phyloP scores from a whole-genome alignment of 495 filamentous ascomycete species.

The Elaphomyces granulatus region DNA sequence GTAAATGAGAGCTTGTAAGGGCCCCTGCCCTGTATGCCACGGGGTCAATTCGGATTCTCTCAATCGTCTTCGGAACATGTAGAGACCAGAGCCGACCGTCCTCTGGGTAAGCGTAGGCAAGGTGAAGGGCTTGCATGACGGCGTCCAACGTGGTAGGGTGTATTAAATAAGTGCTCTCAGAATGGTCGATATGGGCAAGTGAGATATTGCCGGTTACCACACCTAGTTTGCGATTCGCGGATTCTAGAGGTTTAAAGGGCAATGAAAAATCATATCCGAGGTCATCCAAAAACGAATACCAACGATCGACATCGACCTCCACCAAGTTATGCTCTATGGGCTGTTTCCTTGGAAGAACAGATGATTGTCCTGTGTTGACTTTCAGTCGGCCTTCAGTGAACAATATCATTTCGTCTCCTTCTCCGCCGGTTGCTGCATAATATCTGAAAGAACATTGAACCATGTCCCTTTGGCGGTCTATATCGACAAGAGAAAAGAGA shows the following conservation, averaged over 20 bases:
- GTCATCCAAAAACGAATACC: constrained; percentile 25
- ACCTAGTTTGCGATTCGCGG: constrained; percentile 13
- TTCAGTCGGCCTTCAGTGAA: not conserved
- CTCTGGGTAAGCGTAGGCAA: constrained; percentile 24
- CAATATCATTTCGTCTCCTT: not conserved
- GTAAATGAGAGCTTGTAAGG: not conserved
- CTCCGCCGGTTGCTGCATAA: not conserved
- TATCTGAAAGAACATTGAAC: not conserved
- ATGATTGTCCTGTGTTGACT: not conserved
- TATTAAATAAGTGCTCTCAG: constrained; percentile 4
- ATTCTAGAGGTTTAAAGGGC: constrained; percentile 15
- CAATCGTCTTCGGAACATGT: constrained; percentile 22
- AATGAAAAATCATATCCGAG: constrained; percentile 21
- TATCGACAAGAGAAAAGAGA: constrained; percentile 24
- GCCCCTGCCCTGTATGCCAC: constrained; percentile 20
- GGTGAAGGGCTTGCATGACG: constrained; percentile 28
- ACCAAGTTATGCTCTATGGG: not conserved
- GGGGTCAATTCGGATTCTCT: constrained; percentile 30
- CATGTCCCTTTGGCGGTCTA: not conserved
- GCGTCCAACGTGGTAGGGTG: constrained; percentile 29
- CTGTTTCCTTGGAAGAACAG: not conserved
- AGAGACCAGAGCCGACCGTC: constrained; percentile 17
- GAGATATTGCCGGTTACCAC: constrained; percentile 11
- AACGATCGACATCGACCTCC: constrained; percentile 14
- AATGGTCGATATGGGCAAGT: not conserved